Percentiles rank a stretch among this genome's conserved stretches.
Evolutionary conservation across 2,329 filamentous ascomycete genomes (phyloP).

Genomic region (Cladosporium phlei): DNA sequence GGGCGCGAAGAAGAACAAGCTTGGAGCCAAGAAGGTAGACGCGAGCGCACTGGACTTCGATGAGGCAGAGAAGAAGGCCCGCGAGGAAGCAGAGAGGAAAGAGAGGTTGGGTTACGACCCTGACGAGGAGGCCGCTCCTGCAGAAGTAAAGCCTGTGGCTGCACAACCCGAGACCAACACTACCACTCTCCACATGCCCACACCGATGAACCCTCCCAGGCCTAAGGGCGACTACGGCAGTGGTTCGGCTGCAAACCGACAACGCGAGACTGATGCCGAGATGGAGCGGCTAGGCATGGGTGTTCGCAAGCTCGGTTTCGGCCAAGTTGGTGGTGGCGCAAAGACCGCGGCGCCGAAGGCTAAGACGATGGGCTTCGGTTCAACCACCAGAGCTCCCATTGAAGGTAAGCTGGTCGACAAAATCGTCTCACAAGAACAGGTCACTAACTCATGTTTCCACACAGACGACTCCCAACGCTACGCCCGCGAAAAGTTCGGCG

Average conservation of each 20-base stretch:
- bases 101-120: conserved; percentile 94
- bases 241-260: conserved; percentile 42
- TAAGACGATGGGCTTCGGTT: conserved; percentile 81
- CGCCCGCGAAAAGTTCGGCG: conserved; percentile 81
- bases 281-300: conserved; percentile 89
- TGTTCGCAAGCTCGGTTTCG: conserved; percentile 78
- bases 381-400: conserved; percentile 59
- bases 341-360: conserved; percentile 54
- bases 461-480: conserved; percentile 60
- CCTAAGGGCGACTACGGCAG: conserved; percentile 55
- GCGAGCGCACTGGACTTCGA: conserved; percentile 84
- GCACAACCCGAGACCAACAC: conserved; percentile 44
- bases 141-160: conserved; percentile 37
- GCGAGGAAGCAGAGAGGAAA: conserved; percentile 93
- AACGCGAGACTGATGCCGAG: conserved; percentile 62
- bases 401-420: conserved; percentile 48
- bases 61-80: conserved; percentile 92
- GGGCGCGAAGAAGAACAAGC: conserved; percentile 63
- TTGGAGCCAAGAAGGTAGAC: conserved; percentile 67
- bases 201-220: conserved; percentile 64
- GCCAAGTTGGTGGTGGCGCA: conserved; percentile 63
- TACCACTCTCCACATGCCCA: conserved; percentile 66
- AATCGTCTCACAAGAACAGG: background rate
- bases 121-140: conserved; percentile 66
- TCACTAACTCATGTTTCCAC: background rate